Conservation (phyloP, 2,329 filamentous ascomycete genomes). For the Scolecobasidium constrictum region DNA sequence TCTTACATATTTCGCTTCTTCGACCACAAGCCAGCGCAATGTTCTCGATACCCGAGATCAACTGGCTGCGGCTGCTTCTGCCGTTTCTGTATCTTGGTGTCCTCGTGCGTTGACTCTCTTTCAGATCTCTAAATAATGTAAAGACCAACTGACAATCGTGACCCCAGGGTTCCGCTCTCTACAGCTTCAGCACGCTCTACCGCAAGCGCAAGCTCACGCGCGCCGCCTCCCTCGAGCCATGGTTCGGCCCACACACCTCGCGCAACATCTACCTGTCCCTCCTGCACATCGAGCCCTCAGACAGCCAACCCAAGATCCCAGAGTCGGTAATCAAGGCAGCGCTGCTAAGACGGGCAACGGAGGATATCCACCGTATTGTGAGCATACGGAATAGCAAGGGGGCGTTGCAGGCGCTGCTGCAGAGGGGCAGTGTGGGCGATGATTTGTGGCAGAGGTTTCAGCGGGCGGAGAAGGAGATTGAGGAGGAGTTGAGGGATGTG, state of each 20-base stretch:
- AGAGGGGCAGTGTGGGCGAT: constrained; percentile 87
- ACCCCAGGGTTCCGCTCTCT: constrained; percentile 79
- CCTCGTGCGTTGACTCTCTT: too few species aligned
- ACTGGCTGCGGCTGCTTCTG: constrained; percentile 78
- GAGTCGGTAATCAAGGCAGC: constrained; percentile 82
- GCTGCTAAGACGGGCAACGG: constrained; percentile 75
- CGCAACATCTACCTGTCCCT: constrained; percentile 92
- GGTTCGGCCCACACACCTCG: constrained; percentile 85
- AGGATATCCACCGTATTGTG: constrained; percentile 88
- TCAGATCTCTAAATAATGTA: too few species aligned
- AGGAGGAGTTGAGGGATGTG: constrained; percentile 89
- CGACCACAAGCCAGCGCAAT: too few species aligned
- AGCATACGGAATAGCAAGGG: constrained; percentile 82
- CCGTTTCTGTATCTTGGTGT: constrained; percentile 85
- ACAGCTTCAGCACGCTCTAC: constrained; percentile 87
- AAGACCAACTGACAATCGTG: too few species aligned
- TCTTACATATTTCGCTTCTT: too few species aligned
- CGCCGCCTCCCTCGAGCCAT: constrained; percentile 78
- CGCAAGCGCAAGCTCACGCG: constrained; percentile 76
- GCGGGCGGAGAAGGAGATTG: constrained; percentile 93
- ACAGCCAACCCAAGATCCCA: constrained; percentile 63
- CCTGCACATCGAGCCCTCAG: constrained; percentile 62
- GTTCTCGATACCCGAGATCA: too few species aligned
- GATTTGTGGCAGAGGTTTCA: constrained; percentile 90
- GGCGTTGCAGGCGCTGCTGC: constrained; percentile 70